A percentile compares a stretch with the other conserved stretches of the same genome.
Evolutionary conservation across 1,284 basidiomycete species (phyloP).

Genomic region (Uromyces viciae-fabae): DNA sequence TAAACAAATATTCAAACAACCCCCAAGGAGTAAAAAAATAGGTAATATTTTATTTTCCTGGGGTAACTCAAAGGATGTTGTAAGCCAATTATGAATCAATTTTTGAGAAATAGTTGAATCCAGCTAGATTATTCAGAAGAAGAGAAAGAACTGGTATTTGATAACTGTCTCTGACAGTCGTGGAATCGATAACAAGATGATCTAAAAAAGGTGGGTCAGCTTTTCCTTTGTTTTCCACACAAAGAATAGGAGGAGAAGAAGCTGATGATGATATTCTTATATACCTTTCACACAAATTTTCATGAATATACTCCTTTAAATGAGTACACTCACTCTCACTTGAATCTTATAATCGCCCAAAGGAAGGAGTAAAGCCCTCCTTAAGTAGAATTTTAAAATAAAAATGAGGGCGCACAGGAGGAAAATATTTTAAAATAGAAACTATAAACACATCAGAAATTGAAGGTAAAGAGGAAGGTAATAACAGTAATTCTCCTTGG

Average conservation of each 20-base stretch:
- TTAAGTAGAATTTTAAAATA: too few relatives aligned
- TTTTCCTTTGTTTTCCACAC: constrained; percentile 46
- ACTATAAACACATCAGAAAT: too few relatives aligned
- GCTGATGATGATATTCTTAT: constrained; percentile 13
- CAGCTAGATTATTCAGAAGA: not conserved
- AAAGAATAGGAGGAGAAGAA: constrained; percentile 40
- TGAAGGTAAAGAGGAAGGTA: too few relatives aligned
- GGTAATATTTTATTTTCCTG: constrained; percentile 55
- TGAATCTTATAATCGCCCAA: not conserved
- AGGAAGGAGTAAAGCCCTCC: not conserved
- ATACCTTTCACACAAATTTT: constrained; percentile 3
- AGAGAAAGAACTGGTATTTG: constrained; percentile 21
- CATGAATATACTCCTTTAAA: not conserved
- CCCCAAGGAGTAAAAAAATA: constrained; percentile 56
- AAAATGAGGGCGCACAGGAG: too few relatives aligned
- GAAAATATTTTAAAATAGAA: too few relatives aligned
- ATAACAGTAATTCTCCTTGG: too few relatives aligned
- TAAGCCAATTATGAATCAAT: constrained; percentile 53
- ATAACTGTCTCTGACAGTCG: constrained; percentile 45
- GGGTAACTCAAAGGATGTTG: constrained; percentile 51
- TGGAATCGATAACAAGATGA: constrained; percentile 37
- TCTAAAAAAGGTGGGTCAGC: constrained; percentile 45
- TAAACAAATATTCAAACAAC: constrained; percentile 56
- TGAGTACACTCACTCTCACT: not conserved
- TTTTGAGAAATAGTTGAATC: constrained; percentile 46